A percentile compares a stretch with the other conserved stretches of the same genome.
Conservation (phyloP, 2,329 filamentous ascomycete genomes). For the Epichloe coenophiala region DNA sequence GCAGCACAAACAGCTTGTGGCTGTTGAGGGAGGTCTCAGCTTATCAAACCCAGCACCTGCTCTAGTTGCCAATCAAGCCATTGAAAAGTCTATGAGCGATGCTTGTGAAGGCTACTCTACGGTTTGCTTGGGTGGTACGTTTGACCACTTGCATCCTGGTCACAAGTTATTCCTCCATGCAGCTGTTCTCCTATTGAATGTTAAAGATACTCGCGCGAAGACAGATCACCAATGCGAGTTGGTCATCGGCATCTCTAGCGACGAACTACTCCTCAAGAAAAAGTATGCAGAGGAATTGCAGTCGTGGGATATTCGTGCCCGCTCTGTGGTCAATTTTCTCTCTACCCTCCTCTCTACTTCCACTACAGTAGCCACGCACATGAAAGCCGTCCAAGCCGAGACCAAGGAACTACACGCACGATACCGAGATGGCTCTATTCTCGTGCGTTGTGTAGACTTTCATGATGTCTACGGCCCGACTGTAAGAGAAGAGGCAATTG, state of each 20-base stretch:
- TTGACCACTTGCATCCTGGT: slow-evolving; percentile 88
- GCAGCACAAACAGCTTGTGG: slow-evolving; percentile 35
- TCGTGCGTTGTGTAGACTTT: slow-evolving; percentile 70
- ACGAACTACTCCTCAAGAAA: slow-evolving; percentile 76
- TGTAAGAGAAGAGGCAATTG: slow-evolving; percentile 65
- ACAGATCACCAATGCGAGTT: slow-evolving; percentile 35
- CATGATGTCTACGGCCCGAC: slow-evolving; percentile 85
- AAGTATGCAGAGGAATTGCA: slow-evolving; percentile 73
- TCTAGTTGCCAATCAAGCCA: background rate
- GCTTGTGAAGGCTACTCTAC: slow-evolving; percentile 13
- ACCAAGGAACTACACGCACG: slow-evolving; percentile 25
- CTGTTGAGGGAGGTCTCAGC: slow-evolving; percentile 37
- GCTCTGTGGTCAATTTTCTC: slow-evolving; percentile 59
- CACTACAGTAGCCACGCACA: slow-evolving; percentile 13
- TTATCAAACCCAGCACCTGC: slow-evolving; percentile 15
- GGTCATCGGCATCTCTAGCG: slow-evolving; percentile 78
- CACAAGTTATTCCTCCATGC: slow-evolving; percentile 96
- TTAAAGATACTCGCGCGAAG: background rate
- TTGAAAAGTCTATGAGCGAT: background rate
- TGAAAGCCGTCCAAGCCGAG: background rate
- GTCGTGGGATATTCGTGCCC: slow-evolving; percentile 62
- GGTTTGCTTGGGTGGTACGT: slow-evolving; percentile 82
- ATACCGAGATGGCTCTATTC: slow-evolving; percentile 46
- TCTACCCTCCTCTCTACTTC: slow-evolving; percentile 40
- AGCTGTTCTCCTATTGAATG: slow-evolving; percentile 48